phyloP scores from a whole-genome alignment of 2,329 filamentous ascomycete species.

The Penicillium polonicum region DNA sequence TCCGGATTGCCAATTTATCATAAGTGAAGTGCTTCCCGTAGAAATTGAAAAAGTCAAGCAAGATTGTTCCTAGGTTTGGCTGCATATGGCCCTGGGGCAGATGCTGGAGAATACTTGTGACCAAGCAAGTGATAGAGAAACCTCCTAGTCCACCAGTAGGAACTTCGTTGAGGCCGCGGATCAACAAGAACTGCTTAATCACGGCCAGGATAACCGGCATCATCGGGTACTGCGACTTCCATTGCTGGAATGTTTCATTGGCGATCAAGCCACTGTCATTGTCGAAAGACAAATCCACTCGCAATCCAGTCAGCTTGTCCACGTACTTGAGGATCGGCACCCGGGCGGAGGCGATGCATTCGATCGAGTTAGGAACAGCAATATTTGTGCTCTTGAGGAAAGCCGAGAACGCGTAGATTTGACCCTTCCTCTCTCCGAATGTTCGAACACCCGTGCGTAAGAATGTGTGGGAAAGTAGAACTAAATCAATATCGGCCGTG shows the following conservation, averaged over 20 bases:
- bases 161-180: conserved; percentile 89
- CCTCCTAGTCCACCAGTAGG: conserved; percentile 88
- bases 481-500: conserved; percentile 90
- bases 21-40: conserved; percentile 83
- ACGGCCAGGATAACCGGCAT: conserved; percentile 85
- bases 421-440: conserved; percentile 52
- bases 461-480: conserved; percentile 66
- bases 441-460: conserved; percentile 53
- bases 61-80: conserved; percentile 72
- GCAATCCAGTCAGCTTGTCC: conserved; percentile 73
- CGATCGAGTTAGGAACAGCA: conserved; percentile 58
- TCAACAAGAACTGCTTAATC: conserved; percentile 88
- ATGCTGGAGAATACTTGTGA: conserved; percentile 82
- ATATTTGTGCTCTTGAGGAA: conserved; percentile 60
- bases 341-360: conserved; percentile 71
- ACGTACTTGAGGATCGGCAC: conserved; percentile 92
- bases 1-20: conserved; percentile 66
- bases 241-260: conserved; percentile 73
- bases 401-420: conserved; percentile 61
- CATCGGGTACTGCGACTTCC: conserved; percentile 75
- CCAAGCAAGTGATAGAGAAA: conserved; percentile 90
- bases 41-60: conserved; percentile 85
- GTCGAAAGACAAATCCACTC: conserved; percentile 93
- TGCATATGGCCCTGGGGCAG: conserved; percentile 68
- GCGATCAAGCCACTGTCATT: conserved; percentile 79